Evolutionary conservation across 352 stramenopile genomes (phyloP), one percentile per base, ranked within the genome.

Genomic region (Pythium vanterpoolii): DNA sequence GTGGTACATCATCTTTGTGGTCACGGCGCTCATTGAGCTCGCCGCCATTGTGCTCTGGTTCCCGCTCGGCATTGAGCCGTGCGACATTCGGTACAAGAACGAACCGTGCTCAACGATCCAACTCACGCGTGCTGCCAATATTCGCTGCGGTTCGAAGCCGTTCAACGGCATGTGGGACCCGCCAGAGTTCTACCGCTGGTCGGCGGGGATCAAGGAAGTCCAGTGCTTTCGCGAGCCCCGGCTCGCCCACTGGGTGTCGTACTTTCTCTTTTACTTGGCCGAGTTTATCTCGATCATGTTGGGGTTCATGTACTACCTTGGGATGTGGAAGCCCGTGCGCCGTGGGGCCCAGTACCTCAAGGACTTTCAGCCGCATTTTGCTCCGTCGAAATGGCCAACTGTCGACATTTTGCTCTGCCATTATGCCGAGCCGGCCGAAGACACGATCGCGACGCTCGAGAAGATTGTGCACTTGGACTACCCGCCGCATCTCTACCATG

Each of bases 31-130:
- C 11, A 53, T 80, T 10, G 86, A 95, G 74, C 65, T 95, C n/a
- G 73, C 87, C 46, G 85, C 76, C 5, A 51, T 93, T 6, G 27
- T 95, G 40, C 93, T 95, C 65, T 95, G 85, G 85, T 95, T 95
- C 56, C 81, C 91, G 34, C 74, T 95, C 36, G 85, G 85, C 1
- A 44, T 87, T 10, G 71, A 91, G 58, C 86, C 86, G 9, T 95
- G 86, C 34, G 86, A 95, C 50, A 69, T 73, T 0, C 60, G 66
- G 33, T 60, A 66, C 26, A 56, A 33, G 62, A 68, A 65, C 14
- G 66, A 80, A 0, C 73, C 86, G 52, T 94, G 84, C 56, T 70
- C 65, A 13, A 86, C 69, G 3, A 91, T 94, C 51, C 63, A 64
- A 6, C 76, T 48, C 33, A 87, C 77, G 26, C 88, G 79, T 11